phyloP scores from a whole-genome alignment of 2,329 filamentous ascomycete species.

The Ascochyta clinopodiicola region DNA sequence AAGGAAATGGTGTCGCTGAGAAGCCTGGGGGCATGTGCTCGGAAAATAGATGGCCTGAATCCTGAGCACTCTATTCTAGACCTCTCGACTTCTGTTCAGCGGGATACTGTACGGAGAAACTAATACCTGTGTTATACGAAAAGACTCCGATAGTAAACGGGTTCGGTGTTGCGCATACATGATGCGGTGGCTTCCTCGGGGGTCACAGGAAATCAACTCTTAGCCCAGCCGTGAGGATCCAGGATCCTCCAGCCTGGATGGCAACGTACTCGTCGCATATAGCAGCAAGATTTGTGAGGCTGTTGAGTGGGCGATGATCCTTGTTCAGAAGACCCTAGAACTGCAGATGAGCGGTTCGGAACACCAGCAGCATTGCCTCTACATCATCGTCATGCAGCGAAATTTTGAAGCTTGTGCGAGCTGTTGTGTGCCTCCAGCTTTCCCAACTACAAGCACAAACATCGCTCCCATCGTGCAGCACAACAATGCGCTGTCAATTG shows the following conservation, averaged over 20 bases:
- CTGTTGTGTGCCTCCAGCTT: background rate
- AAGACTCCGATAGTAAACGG: background rate
- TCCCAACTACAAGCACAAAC: background rate
- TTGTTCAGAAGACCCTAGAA: background rate
- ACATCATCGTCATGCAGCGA: slow-evolving; percentile 34
- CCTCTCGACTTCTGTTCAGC: no score
- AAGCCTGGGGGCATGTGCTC: background rate
- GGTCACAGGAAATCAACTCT: background rate
- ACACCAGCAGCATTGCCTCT: slow-evolving; percentile 16
- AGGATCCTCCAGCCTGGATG: background rate
- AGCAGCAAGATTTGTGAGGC: background rate
- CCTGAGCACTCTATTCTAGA: background rate
- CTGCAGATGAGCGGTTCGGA: background rate
- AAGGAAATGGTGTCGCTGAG: background rate
- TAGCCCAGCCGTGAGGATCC: background rate
- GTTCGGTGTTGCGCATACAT: no score
- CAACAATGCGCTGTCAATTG: background rate
- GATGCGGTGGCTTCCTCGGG: no score
- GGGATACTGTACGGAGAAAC: background rate
- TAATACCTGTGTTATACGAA: background rate
- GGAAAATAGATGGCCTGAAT: background rate
- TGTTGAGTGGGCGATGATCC: background rate
- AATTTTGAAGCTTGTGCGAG: slow-evolving; percentile 7
- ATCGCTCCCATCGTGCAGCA: background rate
- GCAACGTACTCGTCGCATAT: background rate